A percentile compares a stretch with the other conserved stretches of the same genome.
Evolutionary conservation across 2,329 filamentous ascomycete species (phyloP).

Genomic region (Ceratocystis alfenasii): DNA sequence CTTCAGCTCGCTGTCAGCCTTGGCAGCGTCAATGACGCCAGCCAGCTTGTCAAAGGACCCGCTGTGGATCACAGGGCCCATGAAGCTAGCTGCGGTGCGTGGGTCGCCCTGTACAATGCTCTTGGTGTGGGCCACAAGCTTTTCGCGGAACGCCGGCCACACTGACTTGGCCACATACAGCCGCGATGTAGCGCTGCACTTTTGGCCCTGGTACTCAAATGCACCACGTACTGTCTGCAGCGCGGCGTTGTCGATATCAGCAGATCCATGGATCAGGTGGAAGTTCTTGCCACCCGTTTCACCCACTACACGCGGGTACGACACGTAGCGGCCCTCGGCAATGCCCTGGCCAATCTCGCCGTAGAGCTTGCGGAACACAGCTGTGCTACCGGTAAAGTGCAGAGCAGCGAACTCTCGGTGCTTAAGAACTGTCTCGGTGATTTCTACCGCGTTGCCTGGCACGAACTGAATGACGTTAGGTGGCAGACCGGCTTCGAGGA

Average conservation of each 20-base stretch:
- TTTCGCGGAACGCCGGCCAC: constrained; percentile 58
- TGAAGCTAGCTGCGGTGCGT: constrained; percentile 61
- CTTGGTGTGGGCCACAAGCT: constrained; percentile 55
- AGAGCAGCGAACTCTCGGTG: constrained; percentile 79
- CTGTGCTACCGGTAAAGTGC: constrained; percentile 88
- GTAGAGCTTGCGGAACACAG: constrained; percentile 80
- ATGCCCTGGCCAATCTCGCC: constrained; percentile 73
- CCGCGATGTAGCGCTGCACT: constrained; percentile 76
- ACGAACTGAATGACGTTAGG: constrained; percentile 87
- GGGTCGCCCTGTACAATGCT: constrained; percentile 60
- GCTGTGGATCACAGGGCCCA: constrained; percentile 77
- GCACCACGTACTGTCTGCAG: constrained; percentile 75
- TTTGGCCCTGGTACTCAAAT: constrained; percentile 86
- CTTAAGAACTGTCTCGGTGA: constrained; percentile 64
- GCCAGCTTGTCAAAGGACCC: constrained; percentile 70
- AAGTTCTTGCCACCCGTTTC: constrained; percentile 94
- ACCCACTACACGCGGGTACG: constrained; percentile 79
- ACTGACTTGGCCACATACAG: constrained; percentile 65
- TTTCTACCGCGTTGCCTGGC: constrained; percentile 72
- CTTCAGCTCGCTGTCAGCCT: constrained; percentile 59
- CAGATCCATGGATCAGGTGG: constrained; percentile 66
- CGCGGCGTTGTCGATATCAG: constrained; percentile 66
- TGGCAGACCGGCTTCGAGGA: constrained; percentile 82
- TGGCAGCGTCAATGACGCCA: constrained; percentile 66
- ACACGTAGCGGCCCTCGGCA: constrained; percentile 66